phyloP scores from a whole-genome alignment of 805 yeast species.

The Candida verbasci region DNA sequence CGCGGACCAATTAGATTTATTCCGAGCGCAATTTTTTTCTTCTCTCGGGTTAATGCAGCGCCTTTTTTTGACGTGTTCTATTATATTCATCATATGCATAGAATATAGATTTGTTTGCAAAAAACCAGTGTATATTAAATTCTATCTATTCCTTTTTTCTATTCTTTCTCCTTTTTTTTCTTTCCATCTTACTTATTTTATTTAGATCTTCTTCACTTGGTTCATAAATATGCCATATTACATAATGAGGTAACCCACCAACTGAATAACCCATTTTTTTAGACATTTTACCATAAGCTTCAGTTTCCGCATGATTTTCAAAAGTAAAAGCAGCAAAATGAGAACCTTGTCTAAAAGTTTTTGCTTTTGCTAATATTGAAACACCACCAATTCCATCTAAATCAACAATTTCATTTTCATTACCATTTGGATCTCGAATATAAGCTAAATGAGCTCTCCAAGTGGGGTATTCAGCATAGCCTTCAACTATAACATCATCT shows the following conservation, averaged over 20 bases:
- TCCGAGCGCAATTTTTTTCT: no score
- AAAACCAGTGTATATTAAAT: no score
- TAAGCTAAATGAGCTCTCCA: constrained; percentile 82
- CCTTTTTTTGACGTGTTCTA: no score
- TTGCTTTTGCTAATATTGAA: constrained; percentile 70
- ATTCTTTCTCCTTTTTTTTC: constrained; percentile 51
- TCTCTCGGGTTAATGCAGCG: no score
- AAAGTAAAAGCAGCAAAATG: constrained; percentile 83
- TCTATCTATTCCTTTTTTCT: constrained; percentile 11
- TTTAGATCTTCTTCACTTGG: constrained; percentile 81
- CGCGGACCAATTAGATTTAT: no score
- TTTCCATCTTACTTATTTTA: constrained; percentile 64
- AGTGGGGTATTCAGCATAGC: constrained; percentile 82
- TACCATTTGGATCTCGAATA: constrained; percentile 56
- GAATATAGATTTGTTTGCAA: no score
- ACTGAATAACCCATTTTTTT: constrained; percentile 74
- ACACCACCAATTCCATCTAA: constrained; percentile 89
- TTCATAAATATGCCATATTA: constrained; percentile 86
- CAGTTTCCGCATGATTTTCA: constrained; percentile 83
- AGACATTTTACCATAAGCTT: constrained; percentile 82
- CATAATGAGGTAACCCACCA: constrained; percentile 87
- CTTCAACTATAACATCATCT: constrained; percentile 86
- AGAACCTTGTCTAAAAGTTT: constrained; percentile 71
- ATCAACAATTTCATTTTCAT: constrained; percentile 60
- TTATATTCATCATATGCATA: no score